Evolutionary conservation across 2,329 filamentous ascomycete species (phyloP), one percentile per base, ranked within the genome.

Genomic region (Beauveria rudraprayagi): DNA sequence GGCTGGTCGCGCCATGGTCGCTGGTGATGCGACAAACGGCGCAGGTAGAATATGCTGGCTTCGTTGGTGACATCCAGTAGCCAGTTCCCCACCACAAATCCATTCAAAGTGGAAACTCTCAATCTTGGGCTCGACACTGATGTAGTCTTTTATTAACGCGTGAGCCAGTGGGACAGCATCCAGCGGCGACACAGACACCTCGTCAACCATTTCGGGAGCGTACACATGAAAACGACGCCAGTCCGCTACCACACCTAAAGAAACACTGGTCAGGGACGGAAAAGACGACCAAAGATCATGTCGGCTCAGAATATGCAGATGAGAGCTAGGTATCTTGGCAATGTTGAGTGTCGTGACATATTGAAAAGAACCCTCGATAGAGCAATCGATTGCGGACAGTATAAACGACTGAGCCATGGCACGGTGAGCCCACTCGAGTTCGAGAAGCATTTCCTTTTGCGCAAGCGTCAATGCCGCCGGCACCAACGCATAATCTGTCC

Each of bases 341-440:
- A 91, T 79, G 40, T 81, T 87, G 47, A 91, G 70, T 6, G 79
- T 83, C 24, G 80, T 81, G 48, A 90, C 77, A 6, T 76, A 71
- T 8, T 68, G 62, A 65, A 89, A 88, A 1, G 75, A 78, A 5
- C 67, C 65, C 5, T 75, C 74, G 10, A 60, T 54, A 17, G 72
- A 69, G 62, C 87, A 87, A 66, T 89, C 84, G 26, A 85, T 81
- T 48, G 89, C 71, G 1, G 84, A 81, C 53, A 89, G 80, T 65
- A 85, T 80, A 65, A 87, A 90, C 1, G 86, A 87, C 54, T 86
- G 82, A 52, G 90, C 76, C 68, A 90, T 86, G 19, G 86, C 86
- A 58, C 82, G 77, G 65, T 90, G 86, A 7, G 86, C 86, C 84
- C 86, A 89, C 57, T 85, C 82, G 3, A 85, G 83, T 69, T 90